Percentiles rank a stretch among this genome's conserved stretches.
These are phyloP conservation scores for Penicillium parvum DNA, from an alignment of 495 filamentous ascomycete genomes.

Conservation along the genomic window DNA sequence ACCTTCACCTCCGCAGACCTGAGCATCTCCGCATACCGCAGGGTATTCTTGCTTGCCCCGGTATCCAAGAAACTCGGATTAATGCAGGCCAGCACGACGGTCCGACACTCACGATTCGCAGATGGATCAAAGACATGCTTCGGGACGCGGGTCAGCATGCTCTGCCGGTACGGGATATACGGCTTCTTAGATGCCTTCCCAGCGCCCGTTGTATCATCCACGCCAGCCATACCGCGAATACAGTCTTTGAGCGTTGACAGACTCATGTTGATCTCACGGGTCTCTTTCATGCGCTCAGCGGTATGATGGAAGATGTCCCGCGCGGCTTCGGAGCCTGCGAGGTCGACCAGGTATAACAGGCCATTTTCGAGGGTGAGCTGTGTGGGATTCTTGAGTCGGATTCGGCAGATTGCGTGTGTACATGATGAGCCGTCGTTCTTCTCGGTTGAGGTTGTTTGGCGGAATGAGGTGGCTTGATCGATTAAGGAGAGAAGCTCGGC, in stretches of 20 bases:
- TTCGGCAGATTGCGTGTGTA: slow-evolving; percentile 45
- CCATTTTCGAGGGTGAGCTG: slow-evolving; percentile 27
- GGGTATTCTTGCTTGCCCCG: slow-evolving; percentile 12
- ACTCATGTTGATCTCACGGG: slow-evolving; percentile 43
- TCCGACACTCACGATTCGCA: slow-evolving; percentile 16
- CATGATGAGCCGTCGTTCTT: slow-evolving; percentile 46
- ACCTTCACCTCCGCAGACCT: neutral
- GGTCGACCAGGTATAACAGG: slow-evolving; percentile 42
- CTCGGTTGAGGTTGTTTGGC: slow-evolving; percentile 23
- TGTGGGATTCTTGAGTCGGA: slow-evolving; percentile 34
- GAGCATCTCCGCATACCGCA: slow-evolving; percentile 16
- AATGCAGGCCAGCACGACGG: slow-evolving; percentile 28
- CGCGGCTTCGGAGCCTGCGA: slow-evolving; percentile 42
- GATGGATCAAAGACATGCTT: slow-evolving; percentile 28
- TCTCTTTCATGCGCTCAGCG: slow-evolving; percentile 34
- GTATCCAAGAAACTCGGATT: slow-evolving; percentile 15
- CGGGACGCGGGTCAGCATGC: slow-evolving; percentile 34
- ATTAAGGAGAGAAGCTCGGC: slow-evolving; percentile 19
- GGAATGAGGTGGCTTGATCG: slow-evolving; percentile 20
- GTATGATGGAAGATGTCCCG: slow-evolving; percentile 27
- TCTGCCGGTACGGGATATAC: slow-evolving; percentile 32
- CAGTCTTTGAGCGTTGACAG: slow-evolving; percentile 40
- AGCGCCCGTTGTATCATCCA: neutral
- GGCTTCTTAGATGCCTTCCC: slow-evolving; percentile 13
- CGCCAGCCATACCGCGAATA: slow-evolving; percentile 25